Conservation (phyloP, 768 basidiomycete genomes). For the Leccinellum luteum region DNA sequence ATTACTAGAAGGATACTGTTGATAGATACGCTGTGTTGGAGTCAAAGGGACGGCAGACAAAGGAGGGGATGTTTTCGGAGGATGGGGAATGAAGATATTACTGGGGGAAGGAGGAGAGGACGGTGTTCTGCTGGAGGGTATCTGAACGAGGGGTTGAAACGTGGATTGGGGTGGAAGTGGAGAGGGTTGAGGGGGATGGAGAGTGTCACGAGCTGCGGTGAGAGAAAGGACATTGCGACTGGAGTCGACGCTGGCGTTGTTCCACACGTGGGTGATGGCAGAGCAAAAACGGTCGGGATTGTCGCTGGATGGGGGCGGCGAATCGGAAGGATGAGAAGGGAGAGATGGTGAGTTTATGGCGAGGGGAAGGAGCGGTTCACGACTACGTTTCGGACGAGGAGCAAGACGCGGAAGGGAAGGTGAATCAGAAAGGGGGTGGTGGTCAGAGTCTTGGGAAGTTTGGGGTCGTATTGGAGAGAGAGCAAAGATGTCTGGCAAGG, state of each 20-base stretch:
- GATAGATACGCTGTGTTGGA: constrained; percentile 50
- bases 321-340: not conserved
- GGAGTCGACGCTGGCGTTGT: constrained; percentile 53
- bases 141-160: constrained; percentile 24
- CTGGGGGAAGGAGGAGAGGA: constrained; percentile 30
- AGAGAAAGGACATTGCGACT: constrained; percentile 31
- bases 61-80: constrained; percentile 30
- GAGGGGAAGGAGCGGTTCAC: constrained; percentile 70
- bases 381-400: constrained; percentile 57
- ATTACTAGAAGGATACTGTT: constrained; percentile 70
- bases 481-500: constrained; percentile 34
- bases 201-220: not conserved
- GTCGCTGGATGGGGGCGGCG: not conserved
- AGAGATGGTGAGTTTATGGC: not conserved
- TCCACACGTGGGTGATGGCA: constrained; percentile 59
- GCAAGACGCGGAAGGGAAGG: constrained; percentile 29
- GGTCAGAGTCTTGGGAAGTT: constrained; percentile 42
- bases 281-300: constrained; percentile 7
- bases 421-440: constrained; percentile 24
- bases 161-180: constrained; percentile 12
- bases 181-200: constrained; percentile 2
- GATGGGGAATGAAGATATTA: constrained; percentile 29
- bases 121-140: constrained; percentile 20
- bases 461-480: constrained; percentile 40
- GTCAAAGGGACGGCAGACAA: constrained; percentile 33